These are phyloP conservation scores for Nakaseomyces kungkrabaensis DNA, from an alignment of 1,139 yeast species.

Conservation along the genomic window DNA sequence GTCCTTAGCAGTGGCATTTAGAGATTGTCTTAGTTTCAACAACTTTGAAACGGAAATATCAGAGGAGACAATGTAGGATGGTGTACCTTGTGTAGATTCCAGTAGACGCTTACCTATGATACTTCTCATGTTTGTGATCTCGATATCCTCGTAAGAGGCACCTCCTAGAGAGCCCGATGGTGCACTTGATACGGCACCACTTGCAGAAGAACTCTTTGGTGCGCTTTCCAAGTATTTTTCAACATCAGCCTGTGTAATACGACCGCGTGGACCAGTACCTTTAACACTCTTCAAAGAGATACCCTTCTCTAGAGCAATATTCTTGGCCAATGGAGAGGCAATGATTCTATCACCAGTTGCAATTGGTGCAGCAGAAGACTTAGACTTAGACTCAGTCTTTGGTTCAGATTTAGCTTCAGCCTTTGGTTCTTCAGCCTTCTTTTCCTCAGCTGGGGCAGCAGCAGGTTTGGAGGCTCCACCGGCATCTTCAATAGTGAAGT, in stretches of 20 bases:
- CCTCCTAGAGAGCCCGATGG: constrained; percentile 42
- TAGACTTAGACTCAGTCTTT: not conserved
- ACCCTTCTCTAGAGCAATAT: constrained; percentile 87
- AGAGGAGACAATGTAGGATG: constrained; percentile 87
- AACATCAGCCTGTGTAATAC: constrained; percentile 85
- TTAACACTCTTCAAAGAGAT: constrained; percentile 71
- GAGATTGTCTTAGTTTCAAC: constrained; percentile 82
- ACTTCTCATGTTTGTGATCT: constrained; percentile 86
- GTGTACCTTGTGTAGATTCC: constrained; percentile 77
- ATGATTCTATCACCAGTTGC: constrained; percentile 53
- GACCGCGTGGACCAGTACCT: constrained; percentile 93
- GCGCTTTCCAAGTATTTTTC: constrained; percentile 46
- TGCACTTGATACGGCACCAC: constrained; percentile 33
- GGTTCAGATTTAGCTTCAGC: constrained; percentile 1
- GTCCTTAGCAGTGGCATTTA: constrained; percentile 79
- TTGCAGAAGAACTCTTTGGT: constrained; percentile 12
- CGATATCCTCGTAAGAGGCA: constrained; percentile 67
- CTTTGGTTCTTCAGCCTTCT: constrained; percentile 10
- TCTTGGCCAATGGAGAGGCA: constrained; percentile 94
- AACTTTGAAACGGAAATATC: constrained; percentile 79
- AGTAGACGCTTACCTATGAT: constrained; percentile 84
- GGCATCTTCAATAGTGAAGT: constrained; percentile 81
- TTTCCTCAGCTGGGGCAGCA: not conserved
- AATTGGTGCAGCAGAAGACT: constrained; percentile 13
- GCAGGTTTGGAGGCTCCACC: constrained; percentile 20